A percentile compares a stretch with the other conserved stretches of the same genome.
phyloP scores from a whole-genome alignment of 805 yeast genomes.

The Metschnikowia lunata region DNA sequence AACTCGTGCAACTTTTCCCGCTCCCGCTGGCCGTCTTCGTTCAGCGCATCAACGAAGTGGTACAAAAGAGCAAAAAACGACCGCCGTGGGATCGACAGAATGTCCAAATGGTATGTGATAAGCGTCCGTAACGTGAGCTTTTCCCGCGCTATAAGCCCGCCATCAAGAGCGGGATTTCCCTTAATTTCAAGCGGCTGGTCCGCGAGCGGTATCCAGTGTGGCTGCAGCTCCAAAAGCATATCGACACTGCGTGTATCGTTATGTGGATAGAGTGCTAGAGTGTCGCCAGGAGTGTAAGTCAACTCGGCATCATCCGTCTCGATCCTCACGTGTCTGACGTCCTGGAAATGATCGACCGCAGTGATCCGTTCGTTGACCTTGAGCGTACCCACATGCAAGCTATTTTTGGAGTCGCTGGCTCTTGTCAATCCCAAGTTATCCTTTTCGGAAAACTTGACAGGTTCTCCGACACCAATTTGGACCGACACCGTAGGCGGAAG shows the following conservation, averaged over 20 bases:
- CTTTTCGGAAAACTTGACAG: not conserved
- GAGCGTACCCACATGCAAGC: conserved; percentile 43
- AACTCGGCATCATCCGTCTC: conserved; percentile 24
- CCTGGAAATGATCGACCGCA: conserved; percentile 74
- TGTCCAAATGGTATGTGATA: conserved; percentile 75
- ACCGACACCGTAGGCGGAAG: conserved; percentile 27
- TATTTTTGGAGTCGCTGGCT: not conserved
- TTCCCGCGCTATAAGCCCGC: conserved; percentile 51
- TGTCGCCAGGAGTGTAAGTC: conserved; percentile 72
- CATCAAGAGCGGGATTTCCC: conserved; percentile 44
- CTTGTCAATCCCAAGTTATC: conserved; percentile 10
- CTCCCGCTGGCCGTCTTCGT: conserved; percentile 66
- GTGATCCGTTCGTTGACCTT: conserved; percentile 59
- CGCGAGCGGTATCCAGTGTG: conserved; percentile 64
- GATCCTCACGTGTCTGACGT: conserved; percentile 64
- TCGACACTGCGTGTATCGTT: conserved; percentile 66
- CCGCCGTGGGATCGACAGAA: conserved; percentile 77
- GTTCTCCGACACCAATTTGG: conserved; percentile 3
- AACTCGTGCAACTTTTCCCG: conserved; percentile 73
- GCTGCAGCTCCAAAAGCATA: conserved; percentile 59
- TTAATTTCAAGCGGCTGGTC: conserved; percentile 49
- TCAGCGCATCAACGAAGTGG: conserved; percentile 52
- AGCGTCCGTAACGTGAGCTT: conserved; percentile 65
- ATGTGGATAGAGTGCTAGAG: conserved; percentile 68
- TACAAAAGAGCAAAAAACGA: conserved; percentile 71